A percentile compares a stretch with the other conserved stretches of the same genome.
Evolutionary conservation across 768 basidiomycete species (phyloP).

Genomic region (Leucocoprinus leucothites): DNA sequence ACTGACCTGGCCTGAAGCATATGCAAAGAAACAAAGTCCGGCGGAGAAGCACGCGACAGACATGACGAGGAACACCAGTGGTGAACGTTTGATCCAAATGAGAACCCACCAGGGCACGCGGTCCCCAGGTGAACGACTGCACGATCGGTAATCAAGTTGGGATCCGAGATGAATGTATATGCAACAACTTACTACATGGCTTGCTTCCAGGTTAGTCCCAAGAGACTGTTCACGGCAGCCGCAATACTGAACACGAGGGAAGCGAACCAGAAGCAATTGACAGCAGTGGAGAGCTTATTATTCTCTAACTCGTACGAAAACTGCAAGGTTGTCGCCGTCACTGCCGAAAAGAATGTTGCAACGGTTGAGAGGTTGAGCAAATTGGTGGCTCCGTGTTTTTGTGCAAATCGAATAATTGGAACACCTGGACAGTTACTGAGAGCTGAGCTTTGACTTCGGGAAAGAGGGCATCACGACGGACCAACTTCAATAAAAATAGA

Average conservation of each 20-base stretch:
- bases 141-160: conserved; percentile 10
- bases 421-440: conserved; percentile 44
- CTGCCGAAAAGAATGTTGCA: conserved; percentile 75
- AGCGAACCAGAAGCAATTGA: conserved; percentile 74
- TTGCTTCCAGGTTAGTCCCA: conserved; percentile 78
- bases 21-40: conserved; percentile 74
- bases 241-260: conserved; percentile 76
- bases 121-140: conserved; percentile 70
- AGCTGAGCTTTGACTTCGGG: background rate
- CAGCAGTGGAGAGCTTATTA: conserved; percentile 41
- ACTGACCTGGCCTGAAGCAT: conserved; percentile 66
- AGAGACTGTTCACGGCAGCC: conserved; percentile 73
- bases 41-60: conserved; percentile 83
- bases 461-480: conserved; percentile 24
- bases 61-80: conserved; percentile 78
- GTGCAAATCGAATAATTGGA: conserved; percentile 72
- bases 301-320: conserved; percentile 50
- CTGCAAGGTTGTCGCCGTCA: conserved; percentile 71
- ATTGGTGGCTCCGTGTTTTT: conserved; percentile 68
- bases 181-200: conserved; percentile 68
- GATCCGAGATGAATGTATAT: background rate
- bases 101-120: conserved; percentile 81
- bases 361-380: conserved; percentile 73
- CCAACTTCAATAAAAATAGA: conserved; percentile 77
- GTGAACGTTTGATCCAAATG: conserved; percentile 86